Conservation (phyloP, 2,329 filamentous ascomycete genomes). For the Septoria petroselini region DNA sequence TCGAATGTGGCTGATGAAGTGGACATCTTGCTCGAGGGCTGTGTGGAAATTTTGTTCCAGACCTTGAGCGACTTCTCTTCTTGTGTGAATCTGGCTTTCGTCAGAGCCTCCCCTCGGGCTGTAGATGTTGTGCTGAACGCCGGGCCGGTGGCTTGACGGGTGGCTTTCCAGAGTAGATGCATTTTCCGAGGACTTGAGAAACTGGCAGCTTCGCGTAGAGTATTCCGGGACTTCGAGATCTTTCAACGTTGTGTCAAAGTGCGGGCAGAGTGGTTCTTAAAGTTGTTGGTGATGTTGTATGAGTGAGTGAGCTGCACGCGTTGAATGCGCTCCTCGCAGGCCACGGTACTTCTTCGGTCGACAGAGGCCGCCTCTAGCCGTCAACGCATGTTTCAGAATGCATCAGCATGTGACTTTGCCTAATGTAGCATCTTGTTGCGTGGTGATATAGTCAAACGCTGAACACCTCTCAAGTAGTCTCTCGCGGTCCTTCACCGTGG, state of each 20-base stretch:
- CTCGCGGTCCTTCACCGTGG: too few relatives aligned
- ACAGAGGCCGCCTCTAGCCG: neutral
- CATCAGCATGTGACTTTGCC: too few relatives aligned
- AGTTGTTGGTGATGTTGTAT: neutral
- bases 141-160: constrained; percentile 9
- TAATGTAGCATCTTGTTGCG: too few relatives aligned
- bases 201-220: neutral
- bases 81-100: constrained; percentile 9
- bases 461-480: too few relatives aligned
- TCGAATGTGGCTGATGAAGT: neutral
- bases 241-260: neutral
- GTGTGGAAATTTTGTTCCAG: constrained; percentile 6
- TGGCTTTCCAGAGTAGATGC: constrained; percentile 14
- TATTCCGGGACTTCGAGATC: neutral
- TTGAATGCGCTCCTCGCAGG: neutral
- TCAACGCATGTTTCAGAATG: neutral
- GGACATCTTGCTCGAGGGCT: constrained; percentile 5
- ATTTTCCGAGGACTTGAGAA: neutral
- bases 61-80: constrained; percentile 1
- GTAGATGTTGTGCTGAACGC: constrained; percentile 12
- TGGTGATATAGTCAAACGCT: too few relatives aligned
- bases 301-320: neutral
- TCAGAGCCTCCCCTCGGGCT: constrained; percentile 3
- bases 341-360: neutral
- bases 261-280: neutral